These are phyloP conservation scores for Aspergillus fischeri DNA, from an alignment of 2,329 filamentous ascomycete genomes.

Conservation along the genomic window DNA sequence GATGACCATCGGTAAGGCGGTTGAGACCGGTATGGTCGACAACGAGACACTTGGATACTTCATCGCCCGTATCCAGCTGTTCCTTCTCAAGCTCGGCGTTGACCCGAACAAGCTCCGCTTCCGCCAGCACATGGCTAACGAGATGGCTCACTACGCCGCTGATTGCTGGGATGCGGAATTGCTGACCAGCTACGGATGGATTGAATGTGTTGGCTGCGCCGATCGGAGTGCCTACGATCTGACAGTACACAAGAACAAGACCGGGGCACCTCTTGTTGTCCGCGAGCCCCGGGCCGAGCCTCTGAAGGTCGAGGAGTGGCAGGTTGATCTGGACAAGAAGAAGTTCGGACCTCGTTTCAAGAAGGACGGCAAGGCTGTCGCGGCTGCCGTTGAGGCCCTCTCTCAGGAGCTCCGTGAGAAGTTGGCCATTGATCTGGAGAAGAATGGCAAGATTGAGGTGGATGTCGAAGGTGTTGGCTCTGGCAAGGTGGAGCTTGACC, in stretches of 20 bases:
- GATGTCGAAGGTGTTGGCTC: conserved; percentile 64
- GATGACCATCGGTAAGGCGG: conserved; percentile 80
- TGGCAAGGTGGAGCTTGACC: conserved; percentile 73
- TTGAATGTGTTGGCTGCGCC: conserved; percentile 96
- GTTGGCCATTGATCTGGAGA: conserved; percentile 68
- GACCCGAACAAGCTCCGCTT: conserved; percentile 88
- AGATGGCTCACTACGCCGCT: conserved; percentile 89
- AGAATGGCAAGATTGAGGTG: conserved; percentile 70
- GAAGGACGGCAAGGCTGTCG: conserved; percentile 84
- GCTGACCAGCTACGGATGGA: conserved; percentile 88
- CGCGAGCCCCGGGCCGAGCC: conserved; percentile 77
- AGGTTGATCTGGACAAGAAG: conserved; percentile 86
- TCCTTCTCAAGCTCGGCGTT: conserved; percentile 82
- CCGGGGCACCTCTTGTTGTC: conserved; percentile 78
- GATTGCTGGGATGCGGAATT: conserved; percentile 99
- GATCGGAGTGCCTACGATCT: conserved; percentile 94
- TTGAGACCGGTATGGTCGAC: conserved; percentile 76
- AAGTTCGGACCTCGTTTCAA: conserved; percentile 94
- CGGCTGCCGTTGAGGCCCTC: conserved; percentile 70
- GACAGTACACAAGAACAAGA: conserved; percentile 88
- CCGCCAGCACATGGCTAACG: conserved; percentile 91
- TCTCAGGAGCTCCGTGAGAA: conserved; percentile 78
- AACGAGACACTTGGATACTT: conserved; percentile 99
- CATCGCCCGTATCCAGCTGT: conserved; percentile 85
- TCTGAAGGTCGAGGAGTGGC: conserved; percentile 77